Evolutionary conservation across 805 yeast genomes (phyloP).

Genomic region (Vanderwaltozyma polyspora): DNA sequence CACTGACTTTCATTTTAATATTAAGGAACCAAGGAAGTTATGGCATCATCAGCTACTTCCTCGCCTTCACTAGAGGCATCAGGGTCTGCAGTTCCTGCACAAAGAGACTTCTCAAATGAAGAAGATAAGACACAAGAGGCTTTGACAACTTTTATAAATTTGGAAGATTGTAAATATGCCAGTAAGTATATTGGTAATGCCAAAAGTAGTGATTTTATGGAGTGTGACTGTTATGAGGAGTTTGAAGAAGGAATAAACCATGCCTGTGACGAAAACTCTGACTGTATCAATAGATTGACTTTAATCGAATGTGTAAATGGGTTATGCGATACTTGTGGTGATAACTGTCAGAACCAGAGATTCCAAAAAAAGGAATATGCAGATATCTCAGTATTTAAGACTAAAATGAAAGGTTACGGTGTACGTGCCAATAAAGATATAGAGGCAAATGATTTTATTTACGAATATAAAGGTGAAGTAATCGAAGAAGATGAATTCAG

Average conservation of each 20-base stretch:
- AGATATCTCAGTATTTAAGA: conserved; percentile 64
- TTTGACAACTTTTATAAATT: conserved; percentile 38
- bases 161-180: conserved; percentile 53
- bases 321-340: conserved; percentile 57
- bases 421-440: conserved; percentile 57
- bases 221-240: conserved; percentile 73
- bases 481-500: conserved; percentile 72
- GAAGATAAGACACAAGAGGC: conserved; percentile 66
- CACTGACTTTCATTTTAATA: too few relatives aligned
- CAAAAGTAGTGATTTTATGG: conserved; percentile 64
- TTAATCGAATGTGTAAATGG: conserved; percentile 81
- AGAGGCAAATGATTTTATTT: conserved; percentile 57
- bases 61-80: too few relatives aligned
- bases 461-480: conserved; percentile 92
- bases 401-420: conserved; percentile 85
- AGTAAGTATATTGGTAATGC: conserved; percentile 53
- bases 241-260: conserved; percentile 33
- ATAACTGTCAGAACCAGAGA: conserved; percentile 73
- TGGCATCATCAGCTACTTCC: too few relatives aligned
- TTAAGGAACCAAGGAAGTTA: too few relatives aligned
- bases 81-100: neutral
- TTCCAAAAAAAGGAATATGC: conserved; percentile 74
- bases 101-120: conserved; percentile 22
- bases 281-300: conserved; percentile 86
- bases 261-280: conserved; percentile 80